phyloP scores from a whole-genome alignment of 495 filamentous ascomycete species.

The Zalerion maritima region DNA sequence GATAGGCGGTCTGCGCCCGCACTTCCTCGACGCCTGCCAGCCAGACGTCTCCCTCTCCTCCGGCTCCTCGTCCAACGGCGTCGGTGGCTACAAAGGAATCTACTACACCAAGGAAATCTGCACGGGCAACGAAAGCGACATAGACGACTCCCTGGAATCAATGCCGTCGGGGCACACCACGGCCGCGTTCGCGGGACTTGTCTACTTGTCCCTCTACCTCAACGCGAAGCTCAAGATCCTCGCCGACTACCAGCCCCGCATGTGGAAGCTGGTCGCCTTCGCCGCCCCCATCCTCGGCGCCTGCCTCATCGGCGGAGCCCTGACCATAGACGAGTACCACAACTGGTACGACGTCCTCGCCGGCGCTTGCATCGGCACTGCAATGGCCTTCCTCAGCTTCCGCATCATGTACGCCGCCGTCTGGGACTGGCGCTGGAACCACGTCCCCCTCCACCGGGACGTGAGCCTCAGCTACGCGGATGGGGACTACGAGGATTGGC shows the following conservation, averaged over 20 bases:
- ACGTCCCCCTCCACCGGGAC: slow-evolving; percentile 31
- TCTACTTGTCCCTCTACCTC: slow-evolving; percentile 45
- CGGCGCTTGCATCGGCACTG: slow-evolving; percentile 40
- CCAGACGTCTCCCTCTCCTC: slow-evolving; percentile 29
- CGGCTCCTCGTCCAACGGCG: slow-evolving; percentile 15
- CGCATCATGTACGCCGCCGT: slow-evolving; percentile 42
- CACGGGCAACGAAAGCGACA: slow-evolving; percentile 24
- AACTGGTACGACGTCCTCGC: slow-evolving; percentile 46
- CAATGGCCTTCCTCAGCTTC: slow-evolving; percentile 42
- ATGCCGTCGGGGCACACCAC: slow-evolving; percentile 49
- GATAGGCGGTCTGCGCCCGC: slow-evolving; percentile 42
- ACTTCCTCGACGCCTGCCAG: slow-evolving; percentile 42
- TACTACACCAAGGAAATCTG: slow-evolving; percentile 36
- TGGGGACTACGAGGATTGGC: slow-evolving; percentile 16
- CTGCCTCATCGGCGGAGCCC: slow-evolving; percentile 37
- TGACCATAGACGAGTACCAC: slow-evolving; percentile 48
- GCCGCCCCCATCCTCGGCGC: slow-evolving; percentile 46
- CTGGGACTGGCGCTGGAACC: slow-evolving; percentile 45
- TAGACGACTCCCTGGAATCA: slow-evolving; percentile 37
- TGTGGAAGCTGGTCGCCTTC: slow-evolving; percentile 47
- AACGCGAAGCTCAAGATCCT: slow-evolving; percentile 53
- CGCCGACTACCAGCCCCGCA: slow-evolving; percentile 41
- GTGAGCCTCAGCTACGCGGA: slow-evolving; percentile 16
- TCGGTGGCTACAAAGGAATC: slow-evolving; percentile 26
- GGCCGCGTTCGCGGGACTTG: slow-evolving; percentile 41